Evolutionary conservation across 2,329 filamentous ascomycete genomes (phyloP).

Genomic region (Colletotrichum costaricense): DNA sequence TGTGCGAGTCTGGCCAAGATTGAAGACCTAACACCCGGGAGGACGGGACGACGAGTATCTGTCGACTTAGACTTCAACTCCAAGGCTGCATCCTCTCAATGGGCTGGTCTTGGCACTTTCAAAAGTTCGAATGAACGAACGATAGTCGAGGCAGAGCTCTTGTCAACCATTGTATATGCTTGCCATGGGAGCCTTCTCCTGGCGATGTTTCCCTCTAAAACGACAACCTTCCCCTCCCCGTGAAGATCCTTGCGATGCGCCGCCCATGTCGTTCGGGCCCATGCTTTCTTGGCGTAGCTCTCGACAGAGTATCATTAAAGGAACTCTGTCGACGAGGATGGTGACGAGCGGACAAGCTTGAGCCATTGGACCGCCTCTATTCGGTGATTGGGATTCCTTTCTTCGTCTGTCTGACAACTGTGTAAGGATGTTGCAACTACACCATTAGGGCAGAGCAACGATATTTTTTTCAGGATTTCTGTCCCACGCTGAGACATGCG

Average conservation of each 20-base stretch:
- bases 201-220: background rate
- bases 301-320: background rate
- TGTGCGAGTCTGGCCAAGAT: background rate
- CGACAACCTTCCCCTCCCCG: background rate
- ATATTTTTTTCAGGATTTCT: background rate
- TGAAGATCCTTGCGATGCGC: background rate
- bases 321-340: background rate
- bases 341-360: background rate
- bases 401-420: background rate
- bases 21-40: background rate
- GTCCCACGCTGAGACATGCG: conserved; percentile 25
- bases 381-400: background rate
- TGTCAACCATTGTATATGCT: background rate
- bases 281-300: conserved; percentile 3
- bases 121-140: background rate
- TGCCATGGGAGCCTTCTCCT: background rate
- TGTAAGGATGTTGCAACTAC: background rate
- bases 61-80: background rate
- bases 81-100: background rate
- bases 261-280: background rate
- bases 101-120: background rate
- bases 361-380: conserved; percentile 8
- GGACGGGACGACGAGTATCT: background rate
- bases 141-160: background rate
- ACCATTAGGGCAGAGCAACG: background rate